Evolutionary conservation across 2,329 filamentous ascomycete species (phyloP).

Genomic region (Alternaria sp.): DNA sequence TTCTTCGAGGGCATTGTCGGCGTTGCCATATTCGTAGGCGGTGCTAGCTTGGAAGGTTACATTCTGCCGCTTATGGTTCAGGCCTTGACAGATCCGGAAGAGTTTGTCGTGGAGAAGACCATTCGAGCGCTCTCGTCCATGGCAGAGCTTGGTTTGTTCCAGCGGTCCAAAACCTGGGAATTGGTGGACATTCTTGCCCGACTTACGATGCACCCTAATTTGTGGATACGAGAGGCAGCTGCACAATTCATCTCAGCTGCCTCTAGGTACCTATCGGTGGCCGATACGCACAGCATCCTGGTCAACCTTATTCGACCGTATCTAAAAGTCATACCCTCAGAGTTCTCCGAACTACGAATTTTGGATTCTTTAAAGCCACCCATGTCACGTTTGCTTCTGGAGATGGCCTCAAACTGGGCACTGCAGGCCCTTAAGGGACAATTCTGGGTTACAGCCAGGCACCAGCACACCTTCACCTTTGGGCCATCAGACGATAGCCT

Average conservation of each 20-base stretch:
- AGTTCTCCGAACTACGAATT: conserved; percentile 75
- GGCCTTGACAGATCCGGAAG: conserved; percentile 89
- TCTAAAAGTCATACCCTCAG: conserved; percentile 74
- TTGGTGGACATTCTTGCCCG: conserved; percentile 82
- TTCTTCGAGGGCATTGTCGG: conserved; percentile 97
- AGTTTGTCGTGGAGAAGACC: conserved; percentile 91
- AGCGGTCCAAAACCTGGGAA: conserved; percentile 85
- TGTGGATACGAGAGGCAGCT: conserved; percentile 93
- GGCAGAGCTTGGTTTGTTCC: conserved; percentile 85
- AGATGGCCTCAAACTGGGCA: conserved; percentile 87
- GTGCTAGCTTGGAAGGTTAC: conserved; percentile 89
- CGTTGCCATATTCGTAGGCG: conserved; percentile 88
- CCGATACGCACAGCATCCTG: conserved; percentile 84
- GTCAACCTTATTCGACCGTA: conserved; percentile 82
- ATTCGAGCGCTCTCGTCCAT: conserved; percentile 88
- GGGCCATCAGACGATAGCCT: conserved; percentile 64
- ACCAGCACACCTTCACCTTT: conserved; percentile 74
- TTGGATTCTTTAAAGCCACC: conserved; percentile 86
- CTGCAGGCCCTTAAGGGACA: conserved; percentile 78
- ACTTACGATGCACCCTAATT: conserved; percentile 91
- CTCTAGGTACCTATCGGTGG: conserved; percentile 76
- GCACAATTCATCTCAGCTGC: conserved; percentile 82
- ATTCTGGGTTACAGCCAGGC: conserved; percentile 84
- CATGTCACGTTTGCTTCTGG: conserved; percentile 79
- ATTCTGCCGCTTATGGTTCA: conserved; percentile 96